Evolutionary conservation across 2,329 filamentous ascomycete genomes (phyloP), one percentile per base, ranked within the genome.

Genomic region (Pseudogymnoascus sp.): DNA sequence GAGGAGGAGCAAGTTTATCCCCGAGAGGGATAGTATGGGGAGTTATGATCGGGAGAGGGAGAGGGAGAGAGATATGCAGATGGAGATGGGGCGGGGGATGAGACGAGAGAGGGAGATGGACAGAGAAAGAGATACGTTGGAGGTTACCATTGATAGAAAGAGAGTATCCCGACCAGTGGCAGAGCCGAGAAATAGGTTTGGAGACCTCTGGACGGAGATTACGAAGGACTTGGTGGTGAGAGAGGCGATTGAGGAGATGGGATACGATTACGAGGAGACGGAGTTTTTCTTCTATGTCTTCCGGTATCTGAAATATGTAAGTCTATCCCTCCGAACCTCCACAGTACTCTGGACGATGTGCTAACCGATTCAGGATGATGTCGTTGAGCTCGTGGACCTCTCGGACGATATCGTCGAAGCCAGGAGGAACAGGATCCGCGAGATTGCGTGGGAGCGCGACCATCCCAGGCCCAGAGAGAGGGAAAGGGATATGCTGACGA

Each of bases 151-250:
- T 28, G 57, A 58, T 39, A 38, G 37, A 25, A 39, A 39, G 12
- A 37, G 57, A 11, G 57, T 25, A 18, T 30, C 57, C 9, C 57
- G 57, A 4, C 47, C 57, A 9, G 14, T n/a, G 11, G n/a, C 57
- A 25, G 20, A 50, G 73, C 78, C 37, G 12, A 62, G 65, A 20
- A 75, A 71, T 20, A 80, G 79, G 59, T 76, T 81, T 33, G 81
- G 83, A 61, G 85, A 88, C 63, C 89, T 96, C 78, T 97, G 93
- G 93, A 99, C 94, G 0, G 94, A 97, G 75, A 91, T 99, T 68
- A 96, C 93, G 50, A 96, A 96, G 76, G 92, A 96, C 60, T 76
- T 97, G 36, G 90, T 97, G 14, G 81, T 87, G 62, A 86, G 88
- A 59, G 92, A 97, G 72, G 94, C 94, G 16, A 89, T 97, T 65